These are phyloP conservation scores for Fusarium mangiferae DNA, from an alignment of 2,329 filamentous ascomycete species.

Conservation along the genomic window DNA sequence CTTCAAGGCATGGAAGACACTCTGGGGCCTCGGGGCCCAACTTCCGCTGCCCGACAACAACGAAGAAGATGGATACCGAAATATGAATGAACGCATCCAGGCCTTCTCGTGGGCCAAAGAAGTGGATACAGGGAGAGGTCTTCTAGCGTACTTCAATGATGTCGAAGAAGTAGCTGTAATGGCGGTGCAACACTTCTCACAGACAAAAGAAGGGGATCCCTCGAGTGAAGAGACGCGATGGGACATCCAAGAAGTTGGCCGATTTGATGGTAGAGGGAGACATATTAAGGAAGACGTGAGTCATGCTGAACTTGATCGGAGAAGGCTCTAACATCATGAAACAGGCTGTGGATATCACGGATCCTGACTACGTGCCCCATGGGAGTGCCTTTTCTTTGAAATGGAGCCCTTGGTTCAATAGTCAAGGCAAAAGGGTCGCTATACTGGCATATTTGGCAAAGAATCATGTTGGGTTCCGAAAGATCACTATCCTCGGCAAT, in stretches of 20 bases:
- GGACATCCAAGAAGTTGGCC: slow-evolving; percentile 61
- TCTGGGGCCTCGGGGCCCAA: slow-evolving; percentile 66
- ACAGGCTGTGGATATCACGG: slow-evolving; percentile 47
- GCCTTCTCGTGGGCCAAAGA: slow-evolving; percentile 65
- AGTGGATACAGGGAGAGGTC: slow-evolving; percentile 52
- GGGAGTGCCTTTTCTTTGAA: slow-evolving; percentile 62
- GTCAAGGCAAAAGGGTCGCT: slow-evolving; percentile 50
- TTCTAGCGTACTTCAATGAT: slow-evolving; percentile 65
- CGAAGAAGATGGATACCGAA: slow-evolving; percentile 46
- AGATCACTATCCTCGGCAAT: slow-evolving; percentile 53
- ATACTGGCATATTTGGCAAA: slow-evolving; percentile 62
- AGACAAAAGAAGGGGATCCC: slow-evolving; percentile 28
- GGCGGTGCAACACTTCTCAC: slow-evolving; percentile 55
- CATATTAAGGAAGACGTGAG: slow-evolving; percentile 52
- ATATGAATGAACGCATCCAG: slow-evolving; percentile 58
- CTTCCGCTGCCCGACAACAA: slow-evolving; percentile 59
- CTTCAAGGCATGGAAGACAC: slow-evolving; percentile 62
- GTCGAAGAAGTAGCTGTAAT: slow-evolving; percentile 62
- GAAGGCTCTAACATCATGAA: slow-evolving; percentile 14
- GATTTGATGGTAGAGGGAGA: slow-evolving; percentile 60
- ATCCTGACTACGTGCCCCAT: slow-evolving; percentile 61
- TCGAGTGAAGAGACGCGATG: slow-evolving; percentile 52
- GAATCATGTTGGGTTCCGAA: slow-evolving; percentile 66
- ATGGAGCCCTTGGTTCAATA: slow-evolving; percentile 64
- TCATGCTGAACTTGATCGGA: not conserved